Evolutionary conservation across 768 basidiomycete species (phyloP).

Genomic region (Tubosaeta brunneosetosa): DNA sequence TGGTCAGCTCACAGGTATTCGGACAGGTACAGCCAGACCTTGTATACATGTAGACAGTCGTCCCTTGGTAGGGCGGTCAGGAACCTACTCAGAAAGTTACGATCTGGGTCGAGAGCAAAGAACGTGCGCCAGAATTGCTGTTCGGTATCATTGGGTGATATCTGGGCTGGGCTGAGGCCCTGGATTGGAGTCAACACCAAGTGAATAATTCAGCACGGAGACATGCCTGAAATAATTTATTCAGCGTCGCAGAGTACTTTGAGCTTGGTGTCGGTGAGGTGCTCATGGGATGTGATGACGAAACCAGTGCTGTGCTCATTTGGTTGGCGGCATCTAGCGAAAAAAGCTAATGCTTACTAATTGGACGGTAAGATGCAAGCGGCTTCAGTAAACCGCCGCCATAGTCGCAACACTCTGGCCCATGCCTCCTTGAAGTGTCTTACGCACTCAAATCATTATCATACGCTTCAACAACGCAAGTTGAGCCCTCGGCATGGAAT

Average conservation of each 20-base stretch:
- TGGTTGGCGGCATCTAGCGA: too few relatives aligned
- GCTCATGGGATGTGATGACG: neutral
- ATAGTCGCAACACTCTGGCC: too few relatives aligned
- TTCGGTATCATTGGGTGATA: conserved; percentile 41
- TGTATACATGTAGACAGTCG: conserved; percentile 43
- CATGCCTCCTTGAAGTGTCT: too few relatives aligned
- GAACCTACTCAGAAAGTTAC: conserved; percentile 38
- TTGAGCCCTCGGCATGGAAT: conserved; percentile 10
- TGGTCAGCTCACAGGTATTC: conserved; percentile 6
- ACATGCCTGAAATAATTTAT: conserved; percentile 44
- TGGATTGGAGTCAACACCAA: conserved; percentile 17
- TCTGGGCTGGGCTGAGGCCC: conserved; percentile 41
- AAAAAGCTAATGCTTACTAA: too few relatives aligned
- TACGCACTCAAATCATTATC: too few relatives aligned
- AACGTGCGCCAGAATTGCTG: conserved; percentile 50
- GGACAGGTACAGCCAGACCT: conserved; percentile 36
- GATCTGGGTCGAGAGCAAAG: conserved; percentile 50
- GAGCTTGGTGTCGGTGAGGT: conserved; percentile 33
- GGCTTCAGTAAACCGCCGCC: too few relatives aligned
- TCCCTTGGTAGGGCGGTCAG: conserved; percentile 44
- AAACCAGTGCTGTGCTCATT: too few relatives aligned
- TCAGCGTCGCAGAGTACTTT: conserved; percentile 44
- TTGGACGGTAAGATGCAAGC: too few relatives aligned
- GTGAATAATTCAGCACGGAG: neutral
- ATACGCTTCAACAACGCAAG: too few relatives aligned